These are phyloP conservation scores for Mycocentrospora acerina DNA, from an alignment of 2,329 filamentous ascomycete species.

Conservation along the genomic window DNA sequence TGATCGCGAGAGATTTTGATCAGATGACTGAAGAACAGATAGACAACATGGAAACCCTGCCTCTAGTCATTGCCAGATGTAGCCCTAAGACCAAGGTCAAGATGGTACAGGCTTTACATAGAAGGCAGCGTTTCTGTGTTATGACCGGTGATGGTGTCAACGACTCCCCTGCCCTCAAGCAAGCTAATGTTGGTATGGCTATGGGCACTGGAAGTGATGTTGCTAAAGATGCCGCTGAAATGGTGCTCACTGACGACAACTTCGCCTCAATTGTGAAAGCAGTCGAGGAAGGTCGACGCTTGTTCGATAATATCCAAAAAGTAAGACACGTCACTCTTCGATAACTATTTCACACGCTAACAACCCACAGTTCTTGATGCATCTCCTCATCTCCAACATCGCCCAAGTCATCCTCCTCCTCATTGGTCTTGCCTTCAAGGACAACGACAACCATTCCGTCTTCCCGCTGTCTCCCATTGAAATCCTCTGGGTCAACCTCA, in stretches of 20 bases:
- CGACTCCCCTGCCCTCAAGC: constrained; percentile 44
- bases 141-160: constrained; percentile 49
- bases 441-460: constrained; percentile 45
- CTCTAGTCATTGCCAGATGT: constrained; percentile 50
- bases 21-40: constrained; percentile 46
- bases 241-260: constrained; percentile 46
- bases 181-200: constrained; percentile 46
- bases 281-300: constrained; percentile 43
- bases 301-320: constrained; percentile 47
- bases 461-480: constrained; percentile 51
- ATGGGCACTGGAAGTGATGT: constrained; percentile 46
- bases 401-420: constrained; percentile 51
- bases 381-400: constrained; percentile 52
- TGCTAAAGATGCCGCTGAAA: constrained; percentile 45
- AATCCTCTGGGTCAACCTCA: constrained; percentile 52
- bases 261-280: constrained; percentile 47
- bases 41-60: constrained; percentile 44
- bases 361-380: constrained; percentile 44
- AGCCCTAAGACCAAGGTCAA: constrained; percentile 51
- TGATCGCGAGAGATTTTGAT: constrained; percentile 50
- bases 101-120: constrained; percentile 48
- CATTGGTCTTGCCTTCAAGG: constrained; percentile 50
- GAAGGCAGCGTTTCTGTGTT: constrained; percentile 42
- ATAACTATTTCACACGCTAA: not conserved
- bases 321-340: constrained; percentile 9